Conservation (phyloP, 805 yeast genomes). For the Candida tammaniensis region DNA sequence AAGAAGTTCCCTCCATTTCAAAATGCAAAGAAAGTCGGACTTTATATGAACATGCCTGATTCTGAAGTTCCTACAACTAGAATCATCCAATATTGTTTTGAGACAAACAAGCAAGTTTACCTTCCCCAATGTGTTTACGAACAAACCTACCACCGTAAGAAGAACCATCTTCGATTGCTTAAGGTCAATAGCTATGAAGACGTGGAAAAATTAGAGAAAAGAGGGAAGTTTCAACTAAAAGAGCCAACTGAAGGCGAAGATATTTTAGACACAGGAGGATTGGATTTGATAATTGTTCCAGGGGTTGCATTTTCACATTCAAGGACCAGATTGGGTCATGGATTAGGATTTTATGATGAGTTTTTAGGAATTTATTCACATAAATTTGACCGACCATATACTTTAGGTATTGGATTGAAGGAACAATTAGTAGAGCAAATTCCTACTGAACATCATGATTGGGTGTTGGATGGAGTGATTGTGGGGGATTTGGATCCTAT, state of each 20-base stretch:
- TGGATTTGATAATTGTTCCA: conserved; percentile 79
- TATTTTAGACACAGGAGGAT: conserved; percentile 20
- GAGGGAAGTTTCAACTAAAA: conserved; percentile 61
- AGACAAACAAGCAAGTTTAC: conserved; percentile 49
- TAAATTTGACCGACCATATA: conserved; percentile 31
- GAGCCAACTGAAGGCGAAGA: conserved; percentile 57
- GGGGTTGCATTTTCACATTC: conserved; percentile 72
- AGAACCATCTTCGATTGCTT: conserved; percentile 53
- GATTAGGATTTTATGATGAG: conserved; percentile 90
- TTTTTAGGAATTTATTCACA: conserved; percentile 25
- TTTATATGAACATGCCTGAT: conserved; percentile 74
- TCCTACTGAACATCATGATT: conserved; percentile 66
- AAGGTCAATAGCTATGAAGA: conserved; percentile 40
- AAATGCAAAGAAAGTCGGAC: conserved; percentile 50
- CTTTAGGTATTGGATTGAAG: conserved; percentile 63
- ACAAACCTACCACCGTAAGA: conserved; percentile 28
- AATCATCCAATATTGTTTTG: conserved; percentile 53
- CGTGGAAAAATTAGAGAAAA: conserved; percentile 52
- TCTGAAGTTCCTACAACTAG: conserved; percentile 64
- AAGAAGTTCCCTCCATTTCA: conserved; percentile 32
- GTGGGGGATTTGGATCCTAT: conserved; percentile 19
- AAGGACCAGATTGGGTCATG: conserved; percentile 76
- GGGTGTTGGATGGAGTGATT: conserved; percentile 53
- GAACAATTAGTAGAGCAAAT: conserved; percentile 56
- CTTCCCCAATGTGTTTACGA: conserved; percentile 51